Evolutionary conservation across 2,329 filamentous ascomycete species (phyloP).

Genomic region (Orbilia blumenaviensis): DNA sequence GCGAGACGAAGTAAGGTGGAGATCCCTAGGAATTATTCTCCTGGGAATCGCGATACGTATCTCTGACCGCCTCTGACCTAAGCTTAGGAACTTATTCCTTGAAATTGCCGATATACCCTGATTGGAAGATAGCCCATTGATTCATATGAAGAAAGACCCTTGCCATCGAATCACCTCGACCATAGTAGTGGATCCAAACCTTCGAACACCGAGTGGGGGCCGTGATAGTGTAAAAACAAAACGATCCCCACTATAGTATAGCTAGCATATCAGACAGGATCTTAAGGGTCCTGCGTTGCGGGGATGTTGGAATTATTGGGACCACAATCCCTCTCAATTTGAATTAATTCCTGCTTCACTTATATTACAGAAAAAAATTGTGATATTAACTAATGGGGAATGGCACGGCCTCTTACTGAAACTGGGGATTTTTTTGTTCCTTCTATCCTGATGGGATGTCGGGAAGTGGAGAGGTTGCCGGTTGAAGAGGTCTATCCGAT

Average conservation of each 20-base stretch:
- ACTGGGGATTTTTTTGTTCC: constrained; percentile 15
- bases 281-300: constrained; percentile 30
- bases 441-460: constrained; percentile 29
- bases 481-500: background rate
- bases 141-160: background rate
- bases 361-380: constrained; percentile 28
- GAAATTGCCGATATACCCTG: constrained; percentile 8
- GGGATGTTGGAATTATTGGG: constrained; percentile 45
- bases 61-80: background rate
- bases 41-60: constrained; percentile 17
- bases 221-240: background rate
- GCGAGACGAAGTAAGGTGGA: constrained; percentile 17
- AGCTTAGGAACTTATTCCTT: background rate
- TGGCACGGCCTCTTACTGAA: constrained; percentile 35
- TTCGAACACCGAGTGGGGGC: constrained; percentile 17
- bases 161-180: background rate
- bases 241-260: background rate
- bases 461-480: constrained; percentile 43
- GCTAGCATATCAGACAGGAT: constrained; percentile 23
- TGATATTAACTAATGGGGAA: constrained; percentile 27
- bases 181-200: background rate
- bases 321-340: constrained; percentile 15
- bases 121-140: constrained; percentile 12
- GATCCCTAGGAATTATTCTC: constrained; percentile 12
- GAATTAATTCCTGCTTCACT: constrained; percentile 22